These are phyloP conservation scores for Monilinia fructigena DNA, from an alignment of 2,329 filamentous ascomycete species.

Conservation along the genomic window DNA sequence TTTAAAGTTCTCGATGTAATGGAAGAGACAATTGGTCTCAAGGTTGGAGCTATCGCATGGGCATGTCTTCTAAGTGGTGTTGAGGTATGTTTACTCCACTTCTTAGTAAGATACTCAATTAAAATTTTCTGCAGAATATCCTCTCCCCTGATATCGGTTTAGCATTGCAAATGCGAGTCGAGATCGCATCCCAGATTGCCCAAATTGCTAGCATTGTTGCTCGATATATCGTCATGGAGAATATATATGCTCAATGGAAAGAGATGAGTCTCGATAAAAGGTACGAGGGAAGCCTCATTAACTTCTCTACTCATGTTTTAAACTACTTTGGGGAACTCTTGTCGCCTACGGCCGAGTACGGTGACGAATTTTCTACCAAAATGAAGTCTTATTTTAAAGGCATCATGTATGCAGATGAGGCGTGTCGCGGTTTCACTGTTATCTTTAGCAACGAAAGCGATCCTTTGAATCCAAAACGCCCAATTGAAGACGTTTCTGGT, in stretches of 20 bases:
- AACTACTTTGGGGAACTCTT: constrained; percentile 4
- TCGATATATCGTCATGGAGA: constrained; percentile 28
- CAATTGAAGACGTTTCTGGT: constrained; percentile 6
- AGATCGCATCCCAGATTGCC: not conserved
- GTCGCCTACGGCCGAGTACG: not conserved
- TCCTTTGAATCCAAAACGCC: not conserved
- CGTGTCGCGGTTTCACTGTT: constrained; percentile 5
- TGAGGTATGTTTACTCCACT: not conserved
- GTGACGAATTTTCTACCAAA: too few relatives aligned
- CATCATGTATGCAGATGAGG: not conserved
- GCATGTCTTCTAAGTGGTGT: constrained; percentile 9
- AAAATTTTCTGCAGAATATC: not conserved
- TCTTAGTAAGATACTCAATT: not conserved
- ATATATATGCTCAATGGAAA: constrained; percentile 26
- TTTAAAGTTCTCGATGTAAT: constrained; percentile 19
- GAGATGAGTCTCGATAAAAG: constrained; percentile 21
- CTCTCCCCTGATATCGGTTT: not conserved
- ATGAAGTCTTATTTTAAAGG: not conserved
- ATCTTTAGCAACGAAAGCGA: not conserved
- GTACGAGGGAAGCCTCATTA: constrained; percentile 22
- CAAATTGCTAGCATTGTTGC: constrained; percentile 24
- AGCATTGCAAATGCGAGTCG: not conserved
- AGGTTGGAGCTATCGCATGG: constrained; percentile 21
- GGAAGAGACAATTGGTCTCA: constrained; percentile 20
- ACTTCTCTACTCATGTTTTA: constrained; percentile 21